Percentiles rank a stretch among this genome's conserved stretches.
Conservation (phyloP, 1,139 yeast genomes). For the Yamadazyma pseudoaaseri region DNA sequence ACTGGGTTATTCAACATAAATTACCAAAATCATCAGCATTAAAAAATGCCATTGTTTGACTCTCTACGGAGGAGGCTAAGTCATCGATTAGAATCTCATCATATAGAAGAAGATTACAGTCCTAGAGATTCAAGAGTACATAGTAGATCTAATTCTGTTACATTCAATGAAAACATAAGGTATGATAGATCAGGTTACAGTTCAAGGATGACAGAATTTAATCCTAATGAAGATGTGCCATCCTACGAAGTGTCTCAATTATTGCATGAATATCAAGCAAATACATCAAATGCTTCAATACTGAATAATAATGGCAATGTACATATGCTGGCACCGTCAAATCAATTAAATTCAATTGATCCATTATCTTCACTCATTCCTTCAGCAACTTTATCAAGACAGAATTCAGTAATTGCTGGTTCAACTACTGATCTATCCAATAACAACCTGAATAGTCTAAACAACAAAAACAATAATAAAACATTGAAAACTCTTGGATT, state of each 20-base stretch:
- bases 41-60: conserved; percentile 20
- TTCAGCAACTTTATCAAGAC: conserved; percentile 15
- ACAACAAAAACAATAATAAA: conserved; percentile 9
- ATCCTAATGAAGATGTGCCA: conserved; percentile 43
- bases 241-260: conserved; percentile 46
- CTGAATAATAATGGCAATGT: conserved; percentile 1
- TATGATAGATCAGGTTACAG: conserved; percentile 7
- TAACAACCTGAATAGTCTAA: conserved; percentile 2
- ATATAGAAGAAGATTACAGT: conserved; percentile 36
- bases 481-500: conserved; percentile 58
- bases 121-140: conserved; percentile 15
- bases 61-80: conserved; percentile 28
- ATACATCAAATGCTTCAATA: not conserved
- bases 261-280: conserved; percentile 22
- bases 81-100: conserved; percentile 32
- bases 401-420: conserved; percentile 15
- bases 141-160: conserved; percentile 10
- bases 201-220: conserved; percentile 11
- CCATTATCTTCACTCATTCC: conserved; percentile 7
- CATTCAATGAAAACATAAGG: conserved; percentile 8
- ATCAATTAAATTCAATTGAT: not conserved
- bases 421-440: conserved; percentile 8
- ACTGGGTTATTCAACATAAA: too few relatives aligned
- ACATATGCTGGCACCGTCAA: not conserved
- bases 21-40: not conserved